Conservation (phyloP, 2,329 filamentous ascomycete species). For the Microdochium trichocladiopsis region DNA sequence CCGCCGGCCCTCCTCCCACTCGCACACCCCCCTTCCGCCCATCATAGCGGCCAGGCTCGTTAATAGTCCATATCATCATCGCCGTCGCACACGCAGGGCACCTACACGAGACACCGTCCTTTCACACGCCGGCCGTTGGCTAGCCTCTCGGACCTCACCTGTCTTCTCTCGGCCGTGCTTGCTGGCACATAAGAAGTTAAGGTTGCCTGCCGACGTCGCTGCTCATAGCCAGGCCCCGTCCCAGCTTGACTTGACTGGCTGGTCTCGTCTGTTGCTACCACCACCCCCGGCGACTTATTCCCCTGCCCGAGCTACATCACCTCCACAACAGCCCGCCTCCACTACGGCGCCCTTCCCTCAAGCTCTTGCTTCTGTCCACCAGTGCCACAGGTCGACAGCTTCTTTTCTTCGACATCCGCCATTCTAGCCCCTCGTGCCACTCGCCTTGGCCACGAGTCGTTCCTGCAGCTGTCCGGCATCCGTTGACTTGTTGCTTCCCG, state of each 20-base stretch:
- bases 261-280: too few relatives aligned
- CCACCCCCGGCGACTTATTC: background rate
- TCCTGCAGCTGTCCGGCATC: background rate
- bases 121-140: too few relatives aligned
- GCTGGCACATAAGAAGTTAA: background rate
- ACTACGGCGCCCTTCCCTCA: background rate
- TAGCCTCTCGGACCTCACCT: too few relatives aligned
- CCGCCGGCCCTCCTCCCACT: background rate
- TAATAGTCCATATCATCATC: background rate
- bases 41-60: background rate
- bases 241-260: too few relatives aligned
- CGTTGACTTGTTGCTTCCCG: background rate
- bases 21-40: background rate
- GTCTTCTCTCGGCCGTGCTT: background rate
- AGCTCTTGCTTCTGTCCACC: background rate
- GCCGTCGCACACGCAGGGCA: background rate
- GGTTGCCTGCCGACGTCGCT: background rate
- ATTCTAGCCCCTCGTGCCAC: background rate
- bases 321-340: background rate
- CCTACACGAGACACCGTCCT: background rate
- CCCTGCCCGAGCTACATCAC: background rate
- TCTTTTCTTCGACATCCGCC: background rate
- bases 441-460: background rate
- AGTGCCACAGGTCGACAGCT: background rate
- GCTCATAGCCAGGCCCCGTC: background rate